Evolutionary conservation across 495 filamentous ascomycete genomes (phyloP), one percentile per base, ranked within the genome.

Genomic region (Tuber umbilicatum): DNA sequence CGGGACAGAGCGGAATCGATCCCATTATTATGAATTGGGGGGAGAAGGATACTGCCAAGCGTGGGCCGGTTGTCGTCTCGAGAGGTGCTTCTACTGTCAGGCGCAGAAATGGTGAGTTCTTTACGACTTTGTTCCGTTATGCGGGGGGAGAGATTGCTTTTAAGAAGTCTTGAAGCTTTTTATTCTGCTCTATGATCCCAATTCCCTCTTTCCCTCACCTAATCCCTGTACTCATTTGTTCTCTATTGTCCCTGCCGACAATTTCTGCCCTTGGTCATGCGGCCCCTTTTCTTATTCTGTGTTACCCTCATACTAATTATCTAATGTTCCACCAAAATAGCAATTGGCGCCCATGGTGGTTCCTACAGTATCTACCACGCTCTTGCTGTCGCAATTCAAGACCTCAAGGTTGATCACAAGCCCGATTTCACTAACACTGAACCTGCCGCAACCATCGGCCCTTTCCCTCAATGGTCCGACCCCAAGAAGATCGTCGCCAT

Each of bases 361-460:
- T 97, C 94, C n/a, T 99, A 99, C 80, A 93, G 92, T 79, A 93
- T 97, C 80, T 99, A 99, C 84, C 93, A 97, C 82, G 95, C 95
- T 38, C 87, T 99, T 68, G 95, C 95, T 55, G 88, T 99, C 76
- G 95, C 95, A 37, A 93, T 92, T 78, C 94, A 94, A 77, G 90
- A 97, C 79, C 89, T 99, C 70, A 89, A 91, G 71, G 85, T 88
- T 31, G 89, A 97, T 77, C 94, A 97, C 85, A 91, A 88, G 84
- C 93, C 95, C 21, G 94, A 97, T 83, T 94, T 97, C 84, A 94
- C 92, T 75, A 97, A 98, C 85, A 96, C 92, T 21, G 91, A 97
- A 81, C 95, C 95, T 17, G 94, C 93, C 5, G 93, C 89, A 71
- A 88, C 91, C 72, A 92, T 98, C 82, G 93, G 93, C 0, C 92